phyloP scores from a whole-genome alignment of 2,329 filamentous ascomycete genomes.

The Aspergillus pseudoviridinutans region DNA sequence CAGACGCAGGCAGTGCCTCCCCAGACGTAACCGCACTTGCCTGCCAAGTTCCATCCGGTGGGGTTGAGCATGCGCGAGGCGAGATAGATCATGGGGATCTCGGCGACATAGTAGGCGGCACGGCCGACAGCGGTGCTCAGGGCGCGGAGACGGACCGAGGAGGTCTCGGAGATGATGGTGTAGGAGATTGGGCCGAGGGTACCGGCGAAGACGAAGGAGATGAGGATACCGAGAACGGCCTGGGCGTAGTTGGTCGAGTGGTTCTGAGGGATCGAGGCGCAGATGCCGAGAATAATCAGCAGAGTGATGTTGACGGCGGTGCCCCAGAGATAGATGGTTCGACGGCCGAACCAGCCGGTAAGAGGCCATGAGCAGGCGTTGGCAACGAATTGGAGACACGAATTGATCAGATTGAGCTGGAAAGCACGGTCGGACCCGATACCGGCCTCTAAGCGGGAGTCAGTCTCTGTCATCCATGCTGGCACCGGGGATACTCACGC shows the following conservation, averaged over 20 bases:
- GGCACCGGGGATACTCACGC: constrained; percentile 13
- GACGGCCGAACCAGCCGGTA: constrained; percentile 37
- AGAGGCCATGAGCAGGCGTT: constrained; percentile 35
- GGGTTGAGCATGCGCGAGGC: constrained; percentile 39
- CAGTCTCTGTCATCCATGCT: constrained; percentile 9
- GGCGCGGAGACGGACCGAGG: constrained; percentile 35
- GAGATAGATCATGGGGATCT: constrained; percentile 43
- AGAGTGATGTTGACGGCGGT: constrained; percentile 32
- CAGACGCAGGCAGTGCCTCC: constrained; percentile 41
- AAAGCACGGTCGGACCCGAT: constrained; percentile 23
- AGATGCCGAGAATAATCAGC: constrained; percentile 36
- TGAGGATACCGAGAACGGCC: constrained; percentile 35
- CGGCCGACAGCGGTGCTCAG: constrained; percentile 39
- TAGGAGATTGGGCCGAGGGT: constrained; percentile 36
- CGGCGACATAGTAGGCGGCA: constrained; percentile 41
- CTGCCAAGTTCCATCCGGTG: constrained; percentile 39
- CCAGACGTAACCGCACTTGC: constrained; percentile 50
- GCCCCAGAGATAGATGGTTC: constrained; percentile 40
- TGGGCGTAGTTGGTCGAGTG: constrained; percentile 35
- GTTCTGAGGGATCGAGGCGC: constrained; percentile 32
- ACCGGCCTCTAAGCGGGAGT: constrained; percentile 22
- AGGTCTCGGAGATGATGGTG: constrained; percentile 38
- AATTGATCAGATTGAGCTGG: constrained; percentile 27
- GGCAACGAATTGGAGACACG: constrained; percentile 32
- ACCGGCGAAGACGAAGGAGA: constrained; percentile 39